Conservation (phyloP, 164 flowering plant species). For the Nelumbo lutea region DNA sequence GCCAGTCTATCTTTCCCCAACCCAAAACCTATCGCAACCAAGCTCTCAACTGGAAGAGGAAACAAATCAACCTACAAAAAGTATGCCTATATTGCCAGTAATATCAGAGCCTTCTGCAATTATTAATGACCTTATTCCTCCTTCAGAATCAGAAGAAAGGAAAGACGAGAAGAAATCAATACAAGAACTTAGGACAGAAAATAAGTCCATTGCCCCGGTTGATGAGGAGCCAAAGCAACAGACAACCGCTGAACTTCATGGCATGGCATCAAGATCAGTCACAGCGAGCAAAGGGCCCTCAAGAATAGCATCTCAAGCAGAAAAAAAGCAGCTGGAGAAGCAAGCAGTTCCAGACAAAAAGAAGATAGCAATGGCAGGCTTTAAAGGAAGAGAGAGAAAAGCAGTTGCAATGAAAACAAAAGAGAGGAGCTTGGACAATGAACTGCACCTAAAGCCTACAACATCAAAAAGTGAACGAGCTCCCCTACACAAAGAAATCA, state of each 20-base stretch:
- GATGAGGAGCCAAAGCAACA: slow-evolving; percentile 16
- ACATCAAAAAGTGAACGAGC: slow-evolving; percentile 17
- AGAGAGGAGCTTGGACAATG: slow-evolving; percentile 9
- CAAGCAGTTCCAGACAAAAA: slow-evolving; percentile 15
- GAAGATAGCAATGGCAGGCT: slow-evolving; percentile 10
- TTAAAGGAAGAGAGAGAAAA: slow-evolving; percentile 12
- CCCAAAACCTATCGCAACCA: neutral
- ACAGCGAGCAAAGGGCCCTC: slow-evolving; percentile 8
- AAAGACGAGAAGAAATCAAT: slow-evolving; percentile 16
- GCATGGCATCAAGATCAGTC: slow-evolving; percentile 15
- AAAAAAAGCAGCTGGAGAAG: slow-evolving; percentile 16
- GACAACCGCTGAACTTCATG: slow-evolving; percentile 8
- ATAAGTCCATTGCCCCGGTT: neutral
- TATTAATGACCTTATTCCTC: neutral
- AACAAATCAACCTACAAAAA: neutral
- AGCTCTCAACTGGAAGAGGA: neutral
- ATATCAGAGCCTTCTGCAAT: slow-evolving; percentile 7
- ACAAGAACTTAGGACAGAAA: slow-evolving; percentile 10
- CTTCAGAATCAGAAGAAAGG: slow-evolving; percentile 14
- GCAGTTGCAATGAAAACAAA: slow-evolving; percentile 8
- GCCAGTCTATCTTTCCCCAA: neutral
- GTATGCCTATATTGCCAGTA: neutral
- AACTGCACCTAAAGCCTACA: slow-evolving; percentile 12
- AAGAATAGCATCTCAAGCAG: slow-evolving; percentile 5
- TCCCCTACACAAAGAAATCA: slow-evolving; percentile 33